phyloP scores from a whole-genome alignment of 1,284 basidiomycete species.

The Microbotryum violaceum region DNA sequence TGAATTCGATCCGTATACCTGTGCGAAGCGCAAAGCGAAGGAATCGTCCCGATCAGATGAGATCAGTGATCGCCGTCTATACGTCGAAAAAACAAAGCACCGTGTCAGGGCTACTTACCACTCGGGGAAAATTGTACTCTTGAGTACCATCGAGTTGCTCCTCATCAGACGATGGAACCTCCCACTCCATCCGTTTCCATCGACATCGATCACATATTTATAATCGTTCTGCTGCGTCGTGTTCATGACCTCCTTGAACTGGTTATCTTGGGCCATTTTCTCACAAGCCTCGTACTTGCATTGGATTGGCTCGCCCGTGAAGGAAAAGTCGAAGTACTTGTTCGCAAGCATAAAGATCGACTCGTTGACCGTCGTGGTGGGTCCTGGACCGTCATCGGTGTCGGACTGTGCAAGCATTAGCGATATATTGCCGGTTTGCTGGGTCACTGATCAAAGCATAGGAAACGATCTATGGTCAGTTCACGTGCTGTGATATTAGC shows the following conservation, averaged over 20 bases:
- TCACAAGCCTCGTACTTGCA: conserved; percentile 21
- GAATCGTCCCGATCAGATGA: conserved; percentile 1
- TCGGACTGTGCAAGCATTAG: conserved; percentile 9
- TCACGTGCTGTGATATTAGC: too few relatives aligned
- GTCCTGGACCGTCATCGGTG: background rate
- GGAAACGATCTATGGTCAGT: too few relatives aligned
- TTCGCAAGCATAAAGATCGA: background rate
- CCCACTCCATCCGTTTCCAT: conserved; percentile 34
- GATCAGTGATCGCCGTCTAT: background rate
- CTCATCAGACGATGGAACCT: conserved; percentile 30
- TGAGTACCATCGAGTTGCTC: conserved; percentile 51
- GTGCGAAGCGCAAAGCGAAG: background rate
- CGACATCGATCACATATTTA: conserved; percentile 38
- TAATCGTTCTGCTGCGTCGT: conserved; percentile 27
- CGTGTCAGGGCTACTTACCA: conserved; percentile 37
- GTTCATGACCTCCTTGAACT: conserved; percentile 10
- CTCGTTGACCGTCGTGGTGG: conserved; percentile 1
- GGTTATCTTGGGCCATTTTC: conserved; percentile 3
- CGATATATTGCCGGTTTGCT: too few relatives aligned
- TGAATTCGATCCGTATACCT: conserved; percentile 17
- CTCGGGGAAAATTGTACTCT: conserved; percentile 57
- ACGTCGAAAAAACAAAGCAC: conserved; percentile 23
- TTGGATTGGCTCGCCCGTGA: conserved; percentile 15
- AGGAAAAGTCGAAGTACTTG: conserved; percentile 26
- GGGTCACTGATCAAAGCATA: too few relatives aligned